Base-by-base conservation (phyloP, 2,329 filamentous ascomycete species). In the Aspergillus candidus region DNA sequence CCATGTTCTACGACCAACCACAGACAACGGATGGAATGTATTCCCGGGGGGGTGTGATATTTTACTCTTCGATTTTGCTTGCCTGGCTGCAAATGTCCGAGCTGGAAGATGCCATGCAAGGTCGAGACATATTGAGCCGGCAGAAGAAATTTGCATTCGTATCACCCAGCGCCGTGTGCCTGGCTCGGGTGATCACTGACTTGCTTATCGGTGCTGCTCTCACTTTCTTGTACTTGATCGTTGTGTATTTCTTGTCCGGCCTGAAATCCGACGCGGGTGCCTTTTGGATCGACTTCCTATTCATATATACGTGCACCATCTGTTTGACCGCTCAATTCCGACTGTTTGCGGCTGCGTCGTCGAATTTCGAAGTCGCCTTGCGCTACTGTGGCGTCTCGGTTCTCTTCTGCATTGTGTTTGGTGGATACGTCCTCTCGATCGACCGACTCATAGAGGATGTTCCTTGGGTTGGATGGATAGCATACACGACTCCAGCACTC, bases 51-150 rank as follows among this genome's bases (percentile, higher is more conserved):
- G 80, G 80, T 50, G 70, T 76, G 3, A 60, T 78, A 3, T 83
- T 83, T 65, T 82, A 82, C 62, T 78, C 76, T 0, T 76, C 80
- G 32, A 67, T 83, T 31, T 75, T 83, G 58, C 65, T 82, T 4
- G 71, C 70, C 37, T 83, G 79, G 79, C 72, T 90, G 2, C 84
- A 88, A 45, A 71, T 91, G 33, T 78, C 81, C 0, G 86, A 91
- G 60, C 72, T 88, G 18, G 85, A 84, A 73, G 84, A 83, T 49
- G 83, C 84, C n/a, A 81, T 88, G 30, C 77, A 78, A 41, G 82
- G 84, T 4, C 75, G 86, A 34, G 73, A 74, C 3, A 79, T 89
- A 15, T 85, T 75, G 48, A 83, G 65, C 68, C 79, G 79, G 13
- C 80, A 83, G 50, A 75, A 78, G 42, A 75, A 79, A 14, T 83